Percentiles rank a stretch among this genome's conserved stretches.
phyloP scores from a whole-genome alignment of 176 grass and related monocot species.

The Oryza coarctata region DNA sequence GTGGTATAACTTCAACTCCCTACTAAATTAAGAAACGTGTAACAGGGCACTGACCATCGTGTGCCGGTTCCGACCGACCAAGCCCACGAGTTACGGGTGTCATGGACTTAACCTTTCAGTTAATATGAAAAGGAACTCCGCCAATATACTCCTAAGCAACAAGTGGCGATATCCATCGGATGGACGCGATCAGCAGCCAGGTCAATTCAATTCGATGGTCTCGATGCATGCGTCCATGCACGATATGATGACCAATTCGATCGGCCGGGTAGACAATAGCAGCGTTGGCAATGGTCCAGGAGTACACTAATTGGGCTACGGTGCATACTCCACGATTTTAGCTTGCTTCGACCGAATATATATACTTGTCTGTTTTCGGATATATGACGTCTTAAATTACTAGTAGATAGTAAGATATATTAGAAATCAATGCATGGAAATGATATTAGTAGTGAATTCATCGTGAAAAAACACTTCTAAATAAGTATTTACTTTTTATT shows the following conservation, averaged over 20 bases:
- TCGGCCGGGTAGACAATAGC: background rate
- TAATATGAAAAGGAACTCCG: constrained; percentile 9
- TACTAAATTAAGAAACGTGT: constrained; percentile 39
- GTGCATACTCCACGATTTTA: background rate
- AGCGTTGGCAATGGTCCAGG: constrained; percentile 38
- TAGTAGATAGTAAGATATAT: no score
- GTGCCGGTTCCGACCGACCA: constrained; percentile 41
- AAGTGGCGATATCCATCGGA: constrained; percentile 4
- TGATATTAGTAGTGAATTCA: no score
- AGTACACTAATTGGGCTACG: constrained; percentile 2
- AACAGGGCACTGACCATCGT: constrained; percentile 12
- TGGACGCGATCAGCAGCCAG: background rate
- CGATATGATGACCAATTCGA: background rate
- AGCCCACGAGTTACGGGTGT: constrained; percentile 31
- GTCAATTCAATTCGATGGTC: constrained; percentile 29
- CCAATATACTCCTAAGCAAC: background rate
- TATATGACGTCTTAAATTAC: no score
- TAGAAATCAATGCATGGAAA: no score
- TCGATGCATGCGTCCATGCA: constrained; percentile 26
- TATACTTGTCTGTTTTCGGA: no score
- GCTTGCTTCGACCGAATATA: constrained; percentile 9
- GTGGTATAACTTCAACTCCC: background rate
- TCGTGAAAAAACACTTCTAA: no score
- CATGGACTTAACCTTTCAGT: constrained; percentile 37
- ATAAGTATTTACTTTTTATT: background rate